Percentiles rank a stretch among this genome's conserved stretches.
These are phyloP conservation scores for Diddensiella transvaalensis DNA, from an alignment of 805 yeast species.

Conservation along the genomic window DNA sequence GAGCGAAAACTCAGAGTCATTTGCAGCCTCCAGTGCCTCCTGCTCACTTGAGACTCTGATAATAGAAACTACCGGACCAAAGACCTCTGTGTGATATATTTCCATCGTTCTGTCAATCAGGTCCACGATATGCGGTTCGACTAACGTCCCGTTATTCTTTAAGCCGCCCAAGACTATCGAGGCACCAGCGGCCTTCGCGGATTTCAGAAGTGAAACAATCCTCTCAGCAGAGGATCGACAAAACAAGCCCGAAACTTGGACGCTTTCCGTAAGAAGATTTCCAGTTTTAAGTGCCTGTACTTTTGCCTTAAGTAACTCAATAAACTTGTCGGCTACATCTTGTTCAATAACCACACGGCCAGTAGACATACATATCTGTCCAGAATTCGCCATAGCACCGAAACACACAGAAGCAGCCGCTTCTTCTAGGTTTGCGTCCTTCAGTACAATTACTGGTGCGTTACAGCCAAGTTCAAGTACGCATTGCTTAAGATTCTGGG, in stretches of 20 bases:
- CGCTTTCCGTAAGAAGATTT: background rate
- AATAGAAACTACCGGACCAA: too few species aligned
- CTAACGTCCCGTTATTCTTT: too few species aligned
- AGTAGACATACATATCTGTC: slow-evolving; percentile 85
- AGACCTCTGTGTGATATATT: too few species aligned
- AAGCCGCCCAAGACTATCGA: too few species aligned
- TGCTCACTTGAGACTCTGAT: background rate
- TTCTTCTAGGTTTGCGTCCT: slow-evolving; percentile 60
- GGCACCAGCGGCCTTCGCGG: too few species aligned
- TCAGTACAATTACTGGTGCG: slow-evolving; percentile 72
- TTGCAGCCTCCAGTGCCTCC: background rate
- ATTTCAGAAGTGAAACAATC: too few species aligned
- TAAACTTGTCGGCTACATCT: slow-evolving; percentile 58
- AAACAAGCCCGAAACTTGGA: background rate
- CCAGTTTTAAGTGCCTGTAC: background rate
- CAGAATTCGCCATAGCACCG: slow-evolving; percentile 74
- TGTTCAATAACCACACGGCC: slow-evolving; percentile 74
- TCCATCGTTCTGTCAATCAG: too few species aligned
- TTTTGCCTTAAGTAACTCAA: slow-evolving; percentile 42
- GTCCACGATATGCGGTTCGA: too few species aligned
- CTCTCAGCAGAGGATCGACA: too few species aligned
- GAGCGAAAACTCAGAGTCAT: background rate
- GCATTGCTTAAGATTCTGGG: slow-evolving; percentile 68
- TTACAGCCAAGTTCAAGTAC: slow-evolving; percentile 85
- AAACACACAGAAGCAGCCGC: slow-evolving; percentile 57